Conservation (phyloP, 2,329 filamentous ascomycete species). For the Beauveria varroae region DNA sequence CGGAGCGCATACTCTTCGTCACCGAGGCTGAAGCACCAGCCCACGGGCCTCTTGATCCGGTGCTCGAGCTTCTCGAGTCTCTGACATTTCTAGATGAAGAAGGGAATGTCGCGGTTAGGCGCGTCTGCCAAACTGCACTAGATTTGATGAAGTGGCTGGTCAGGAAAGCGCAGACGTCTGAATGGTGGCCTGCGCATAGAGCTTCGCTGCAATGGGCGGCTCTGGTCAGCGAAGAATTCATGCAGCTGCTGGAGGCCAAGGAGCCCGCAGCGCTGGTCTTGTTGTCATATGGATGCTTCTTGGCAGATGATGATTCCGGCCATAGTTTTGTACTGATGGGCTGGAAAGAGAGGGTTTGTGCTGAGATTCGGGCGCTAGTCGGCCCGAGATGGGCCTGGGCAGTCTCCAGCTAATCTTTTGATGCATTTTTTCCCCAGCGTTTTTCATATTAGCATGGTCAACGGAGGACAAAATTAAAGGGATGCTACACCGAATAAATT, state of each 20-base stretch:
- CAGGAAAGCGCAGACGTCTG: not conserved
- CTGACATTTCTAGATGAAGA: not conserved
- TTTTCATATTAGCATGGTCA: no score
- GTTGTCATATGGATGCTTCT: not conserved
- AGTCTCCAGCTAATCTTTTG: not conserved
- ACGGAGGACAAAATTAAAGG: no score
- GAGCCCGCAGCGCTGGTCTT: not conserved
- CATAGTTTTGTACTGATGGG: not conserved
- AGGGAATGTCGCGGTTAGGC: not conserved
- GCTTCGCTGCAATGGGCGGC: not conserved
- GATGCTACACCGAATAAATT: no score
- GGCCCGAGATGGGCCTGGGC: not conserved
- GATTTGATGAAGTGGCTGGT: not conserved
- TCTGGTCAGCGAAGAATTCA: not conserved
- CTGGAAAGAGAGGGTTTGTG: not conserved
- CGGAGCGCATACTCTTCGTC: not conserved
- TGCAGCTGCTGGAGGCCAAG: not conserved
- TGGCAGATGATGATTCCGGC: not conserved
- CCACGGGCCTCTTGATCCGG: not conserved
- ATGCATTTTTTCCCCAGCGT: no score
- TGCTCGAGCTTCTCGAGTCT: not conserved
- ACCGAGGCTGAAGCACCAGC: not conserved
- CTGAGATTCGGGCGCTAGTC: not conserved
- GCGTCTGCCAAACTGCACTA: not conserved
- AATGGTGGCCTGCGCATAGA: not conserved